Evolutionary conservation across 2,329 filamentous ascomycete species (phyloP).

Genomic region (Didymella pinodella): DNA sequence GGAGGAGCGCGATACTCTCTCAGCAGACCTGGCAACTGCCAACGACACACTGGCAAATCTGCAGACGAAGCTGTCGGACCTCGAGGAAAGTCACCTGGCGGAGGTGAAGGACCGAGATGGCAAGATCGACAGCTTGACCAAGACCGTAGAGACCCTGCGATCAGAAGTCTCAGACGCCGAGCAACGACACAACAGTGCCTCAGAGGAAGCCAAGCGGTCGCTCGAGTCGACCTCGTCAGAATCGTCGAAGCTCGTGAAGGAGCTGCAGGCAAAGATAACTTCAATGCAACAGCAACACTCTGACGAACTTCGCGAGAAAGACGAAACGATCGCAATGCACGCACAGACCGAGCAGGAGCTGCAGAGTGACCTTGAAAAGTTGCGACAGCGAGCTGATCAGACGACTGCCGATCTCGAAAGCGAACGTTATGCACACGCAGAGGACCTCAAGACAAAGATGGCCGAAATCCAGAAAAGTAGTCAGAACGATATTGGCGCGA

Average conservation of each 20-base stretch:
- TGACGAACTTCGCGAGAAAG: constrained; percentile 42
- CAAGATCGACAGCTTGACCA: constrained; percentile 40
- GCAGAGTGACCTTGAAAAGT: constrained; percentile 34
- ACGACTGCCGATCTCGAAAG: constrained; percentile 37
- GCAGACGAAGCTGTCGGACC: constrained; percentile 37
- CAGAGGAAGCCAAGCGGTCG: constrained; percentile 36
- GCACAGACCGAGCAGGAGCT: constrained; percentile 36
- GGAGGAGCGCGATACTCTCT: constrained; percentile 37
- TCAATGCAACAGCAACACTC: constrained; percentile 44
- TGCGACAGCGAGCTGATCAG: constrained; percentile 44
- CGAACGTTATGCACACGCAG: constrained; percentile 40
- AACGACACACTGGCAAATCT: constrained; percentile 36
- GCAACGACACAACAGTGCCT: constrained; percentile 33
- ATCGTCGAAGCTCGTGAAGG: constrained; percentile 41
- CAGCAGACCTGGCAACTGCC: constrained; percentile 33
- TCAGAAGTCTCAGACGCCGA: constrained; percentile 33
- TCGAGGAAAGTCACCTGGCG: constrained; percentile 42
- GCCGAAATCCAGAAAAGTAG: constrained; percentile 40
- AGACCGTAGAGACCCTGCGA: constrained; percentile 37
- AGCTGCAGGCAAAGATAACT: constrained; percentile 44
- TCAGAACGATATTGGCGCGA: constrained; percentile 33
- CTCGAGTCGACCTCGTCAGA: constrained; percentile 43
- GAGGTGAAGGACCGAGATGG: constrained; percentile 39
- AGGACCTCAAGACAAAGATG: constrained; percentile 37
- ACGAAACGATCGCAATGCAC: constrained; percentile 42